Conservation (phyloP, 306 rosid species). For the Clitoria ternatea region DNA sequence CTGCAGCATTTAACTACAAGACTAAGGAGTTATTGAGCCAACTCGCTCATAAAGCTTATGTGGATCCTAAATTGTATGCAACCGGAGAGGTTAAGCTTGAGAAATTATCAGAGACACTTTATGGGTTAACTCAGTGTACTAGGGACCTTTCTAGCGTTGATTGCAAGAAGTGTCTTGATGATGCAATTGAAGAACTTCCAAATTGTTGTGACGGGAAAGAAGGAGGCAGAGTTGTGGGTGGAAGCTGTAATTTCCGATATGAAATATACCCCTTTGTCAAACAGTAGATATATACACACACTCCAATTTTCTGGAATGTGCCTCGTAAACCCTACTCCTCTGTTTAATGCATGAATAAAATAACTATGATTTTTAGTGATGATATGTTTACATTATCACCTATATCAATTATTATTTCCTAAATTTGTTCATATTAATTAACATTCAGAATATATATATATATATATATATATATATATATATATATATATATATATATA, state of each 20-base stretch:
- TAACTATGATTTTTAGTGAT: background rate
- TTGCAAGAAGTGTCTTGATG: conserved; percentile 40
- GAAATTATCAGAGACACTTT: conserved; percentile 5
- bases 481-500: too few species aligned
- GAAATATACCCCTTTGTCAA: conserved; percentile 36
- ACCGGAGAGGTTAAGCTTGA: conserved; percentile 13
- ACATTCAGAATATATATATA: too few species aligned
- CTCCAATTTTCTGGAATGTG: background rate
- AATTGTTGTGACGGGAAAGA: conserved; percentile 35
- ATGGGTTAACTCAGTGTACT: conserved; percentile 40
- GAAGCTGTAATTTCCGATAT: conserved; percentile 39
- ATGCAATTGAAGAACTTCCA: conserved; percentile 27
- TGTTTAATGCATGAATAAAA: background rate
- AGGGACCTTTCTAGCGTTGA: conserved; percentile 36
- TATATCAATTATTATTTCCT: too few species aligned
- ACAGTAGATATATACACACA: too few species aligned
- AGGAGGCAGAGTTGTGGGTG: conserved; percentile 43
- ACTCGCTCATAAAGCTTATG: conserved; percentile 1
- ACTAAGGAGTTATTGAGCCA: conserved; percentile 12
- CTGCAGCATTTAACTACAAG: conserved; percentile 10
- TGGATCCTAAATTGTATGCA: conserved; percentile 22
- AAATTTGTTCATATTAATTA: too few species aligned
- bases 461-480: too few species aligned
- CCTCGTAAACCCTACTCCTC: too few species aligned
- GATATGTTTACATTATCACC: too few species aligned